These are phyloP conservation scores for Trypanosoma caninum DNA, from an alignment of 208 protist genomes.

Conservation along the genomic window DNA sequence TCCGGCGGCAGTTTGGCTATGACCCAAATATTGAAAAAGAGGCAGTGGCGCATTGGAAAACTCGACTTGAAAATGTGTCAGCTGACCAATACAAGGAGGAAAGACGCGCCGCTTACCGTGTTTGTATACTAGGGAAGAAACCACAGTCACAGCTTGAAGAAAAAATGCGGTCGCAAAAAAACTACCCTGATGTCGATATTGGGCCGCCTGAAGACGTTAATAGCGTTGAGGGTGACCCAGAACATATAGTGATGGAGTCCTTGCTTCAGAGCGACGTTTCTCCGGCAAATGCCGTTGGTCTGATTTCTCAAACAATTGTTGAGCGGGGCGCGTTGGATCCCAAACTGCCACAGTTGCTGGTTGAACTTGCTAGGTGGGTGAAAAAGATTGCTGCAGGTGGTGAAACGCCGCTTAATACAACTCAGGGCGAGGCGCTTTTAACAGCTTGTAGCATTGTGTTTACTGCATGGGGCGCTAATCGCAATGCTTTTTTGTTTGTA, in stretches of 20 bases:
- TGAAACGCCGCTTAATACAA: conserved; percentile 33
- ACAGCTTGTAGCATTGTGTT: conserved; percentile 74
- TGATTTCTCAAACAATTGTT: conserved; percentile 71
- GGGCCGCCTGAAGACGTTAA: conserved; percentile 33
- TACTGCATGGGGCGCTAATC: conserved; percentile 75
- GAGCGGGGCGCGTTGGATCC: conserved; percentile 80
- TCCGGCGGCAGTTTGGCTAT: conserved; percentile 87
- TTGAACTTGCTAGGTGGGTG: conserved; percentile 56
- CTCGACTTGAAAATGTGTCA: conserved; percentile 40
- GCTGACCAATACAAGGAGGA: conserved; percentile 63
- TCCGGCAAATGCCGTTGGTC: conserved; percentile 46
- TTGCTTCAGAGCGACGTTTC: conserved; percentile 49
- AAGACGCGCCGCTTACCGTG: conserved; percentile 69
- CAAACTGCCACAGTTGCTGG: conserved; percentile 44
- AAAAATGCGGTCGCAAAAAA: conserved; percentile 55
- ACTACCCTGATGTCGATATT: conserved; percentile 80
- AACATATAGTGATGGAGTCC: conserved; percentile 45
- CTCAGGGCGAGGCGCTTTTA: conserved; percentile 63
- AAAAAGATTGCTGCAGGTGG: conserved; percentile 30
- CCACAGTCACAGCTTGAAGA: conserved; percentile 58
- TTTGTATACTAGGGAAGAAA: conserved; percentile 59
- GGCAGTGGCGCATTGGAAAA: conserved; percentile 67
- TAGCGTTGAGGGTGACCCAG: conserved; percentile 14
- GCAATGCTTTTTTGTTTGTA: conserved; percentile 46
- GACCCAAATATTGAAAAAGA: conserved; percentile 65